Evolutionary conservation across 768 basidiomycete species (phyloP), one percentile per base, ranked within the genome.

Genomic region (Russula olivacea): DNA sequence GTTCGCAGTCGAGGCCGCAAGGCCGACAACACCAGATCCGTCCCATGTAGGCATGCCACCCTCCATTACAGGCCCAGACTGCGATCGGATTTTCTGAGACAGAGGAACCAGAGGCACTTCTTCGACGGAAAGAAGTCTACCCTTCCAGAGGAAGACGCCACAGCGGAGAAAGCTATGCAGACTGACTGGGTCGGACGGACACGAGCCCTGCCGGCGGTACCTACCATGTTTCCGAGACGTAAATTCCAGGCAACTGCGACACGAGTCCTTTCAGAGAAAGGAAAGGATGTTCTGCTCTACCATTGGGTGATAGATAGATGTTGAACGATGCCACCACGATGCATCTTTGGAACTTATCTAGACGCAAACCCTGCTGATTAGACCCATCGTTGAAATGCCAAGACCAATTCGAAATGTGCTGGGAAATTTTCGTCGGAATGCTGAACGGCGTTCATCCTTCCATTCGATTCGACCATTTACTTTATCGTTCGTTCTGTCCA

Each of bases 161-260:
- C 14, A 15, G 36, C 57, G 41, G 57, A 58, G 45, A 49, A 63
- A 34, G 52, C 62, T 54, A 51, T 63, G 48, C 62, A 63, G 57
- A 40, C 19, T 4, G 50, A 58, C 32, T 25, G 19, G 23, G 34
- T 28, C 9, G 50, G 49, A 30, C n/a, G 30, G 30, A 53, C 19
- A 36, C 21, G 43, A 41, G 36, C 17, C 43, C n/a, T 23, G 34
- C 15, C 23, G 4, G 61, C 28, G 10, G 38, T 28, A n/a, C 57
- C 23, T 19, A 21, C n/a, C 32, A 30, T 32, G 11, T 53, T 58
- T 14, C 45, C 25, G 41, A 52, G 28, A 58, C 36, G 57, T 52
- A 58, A 52, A 53, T 23, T 21, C 17, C 45, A 5, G 47, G 40
- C 14, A 28, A 34, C 28, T 8, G 54, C 32, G 51, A 38, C 43